Evolutionary conservation across 176 grass and related monocot species (phyloP).

Genomic region (Cenchrus purpureus): DNA sequence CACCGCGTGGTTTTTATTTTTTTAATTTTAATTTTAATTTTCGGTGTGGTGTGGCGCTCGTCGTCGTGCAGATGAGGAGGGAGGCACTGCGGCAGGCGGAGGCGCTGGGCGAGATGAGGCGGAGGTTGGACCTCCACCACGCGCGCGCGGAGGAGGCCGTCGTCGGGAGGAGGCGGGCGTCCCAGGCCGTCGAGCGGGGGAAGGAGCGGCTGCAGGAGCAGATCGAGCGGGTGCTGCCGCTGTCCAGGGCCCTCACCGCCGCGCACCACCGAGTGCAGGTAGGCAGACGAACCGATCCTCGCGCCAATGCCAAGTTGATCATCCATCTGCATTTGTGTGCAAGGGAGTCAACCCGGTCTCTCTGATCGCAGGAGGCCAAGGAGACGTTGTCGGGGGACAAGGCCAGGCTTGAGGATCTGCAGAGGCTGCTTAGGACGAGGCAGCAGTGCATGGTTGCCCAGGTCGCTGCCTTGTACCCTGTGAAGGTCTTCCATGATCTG

Average conservation of each 20-base stretch:
- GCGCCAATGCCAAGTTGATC: background rate
- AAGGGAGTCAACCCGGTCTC: background rate
- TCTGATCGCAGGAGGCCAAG: slow-evolving; percentile 42
- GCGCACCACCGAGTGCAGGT: slow-evolving; percentile 34
- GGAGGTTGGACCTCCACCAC: slow-evolving; percentile 32
- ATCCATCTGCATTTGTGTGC: background rate
- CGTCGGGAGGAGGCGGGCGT: background rate
- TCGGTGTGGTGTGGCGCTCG: background rate
- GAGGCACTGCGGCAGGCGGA: slow-evolving; percentile 43
- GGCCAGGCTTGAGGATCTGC: slow-evolving; percentile 35
- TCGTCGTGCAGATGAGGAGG: slow-evolving; percentile 35
- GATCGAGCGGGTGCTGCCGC: slow-evolving; percentile 48
- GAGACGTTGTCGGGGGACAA: slow-evolving; percentile 28
- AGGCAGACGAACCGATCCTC: background rate
- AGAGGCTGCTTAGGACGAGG: slow-evolving; percentile 45
- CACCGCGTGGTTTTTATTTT: background rate
- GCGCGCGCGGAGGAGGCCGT: slow-evolving; percentile 24
- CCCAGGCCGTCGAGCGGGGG: background rate
- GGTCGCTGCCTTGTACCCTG: slow-evolving; percentile 59
- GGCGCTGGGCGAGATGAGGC: slow-evolving; percentile 46
- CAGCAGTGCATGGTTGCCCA: slow-evolving; percentile 45
- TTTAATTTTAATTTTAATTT: too few relatives aligned
- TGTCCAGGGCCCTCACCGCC: slow-evolving; percentile 43
- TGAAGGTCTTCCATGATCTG: slow-evolving; percentile 46
- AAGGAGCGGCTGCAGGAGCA: slow-evolving; percentile 41